These are phyloP conservation scores for Pichia sp. DNA, from an alignment of 1,139 yeast genomes.

Conservation along the genomic window DNA sequence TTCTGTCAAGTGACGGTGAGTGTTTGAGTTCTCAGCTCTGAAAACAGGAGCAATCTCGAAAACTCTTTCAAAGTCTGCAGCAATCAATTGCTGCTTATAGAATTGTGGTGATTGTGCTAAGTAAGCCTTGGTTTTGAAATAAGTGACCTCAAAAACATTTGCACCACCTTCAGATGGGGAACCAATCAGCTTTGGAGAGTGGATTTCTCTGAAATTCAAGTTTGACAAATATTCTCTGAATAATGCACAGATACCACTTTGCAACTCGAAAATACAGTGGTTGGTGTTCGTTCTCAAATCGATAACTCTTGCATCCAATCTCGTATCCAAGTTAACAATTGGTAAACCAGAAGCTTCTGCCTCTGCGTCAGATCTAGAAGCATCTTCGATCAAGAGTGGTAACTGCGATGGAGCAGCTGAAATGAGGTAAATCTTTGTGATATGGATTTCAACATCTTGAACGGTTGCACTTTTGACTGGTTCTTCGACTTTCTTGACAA, in stretches of 20 bases:
- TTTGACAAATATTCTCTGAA: conserved; percentile 80
- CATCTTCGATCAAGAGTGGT: conserved; percentile 94
- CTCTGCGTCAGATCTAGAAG: conserved; percentile 89
- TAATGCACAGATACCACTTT: conserved; percentile 80
- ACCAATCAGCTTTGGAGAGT: conserved; percentile 91
- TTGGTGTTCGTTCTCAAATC: conserved; percentile 95
- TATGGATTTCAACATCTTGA: conserved; percentile 82
- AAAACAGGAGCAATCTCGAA: conserved; percentile 97
- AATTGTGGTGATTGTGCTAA: conserved; percentile 98
- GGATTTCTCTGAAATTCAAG: conserved; percentile 79
- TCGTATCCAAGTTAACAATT: conserved; percentile 90
- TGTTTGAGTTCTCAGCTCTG: conserved; percentile 98
- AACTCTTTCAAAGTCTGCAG: conserved; percentile 94
- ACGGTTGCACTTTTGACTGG: conserved; percentile 86
- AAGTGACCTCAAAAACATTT: conserved; percentile 87
- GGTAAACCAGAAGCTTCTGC: conserved; percentile 92
- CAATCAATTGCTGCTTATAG: conserved; percentile 95
- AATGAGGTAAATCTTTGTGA: conserved; percentile 68
- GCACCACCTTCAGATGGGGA: conserved; percentile 98
- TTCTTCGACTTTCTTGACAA: conserved; percentile 78
- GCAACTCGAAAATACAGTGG: conserved; percentile 94
- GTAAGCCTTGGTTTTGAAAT: conserved; percentile 89
- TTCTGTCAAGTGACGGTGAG: conserved; percentile 99
- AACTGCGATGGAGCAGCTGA: conserved; percentile 88
- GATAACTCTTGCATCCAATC: conserved; percentile 91